Conservation (phyloP, 2,329 filamentous ascomycete genomes). For the Nemania serpens region DNA sequence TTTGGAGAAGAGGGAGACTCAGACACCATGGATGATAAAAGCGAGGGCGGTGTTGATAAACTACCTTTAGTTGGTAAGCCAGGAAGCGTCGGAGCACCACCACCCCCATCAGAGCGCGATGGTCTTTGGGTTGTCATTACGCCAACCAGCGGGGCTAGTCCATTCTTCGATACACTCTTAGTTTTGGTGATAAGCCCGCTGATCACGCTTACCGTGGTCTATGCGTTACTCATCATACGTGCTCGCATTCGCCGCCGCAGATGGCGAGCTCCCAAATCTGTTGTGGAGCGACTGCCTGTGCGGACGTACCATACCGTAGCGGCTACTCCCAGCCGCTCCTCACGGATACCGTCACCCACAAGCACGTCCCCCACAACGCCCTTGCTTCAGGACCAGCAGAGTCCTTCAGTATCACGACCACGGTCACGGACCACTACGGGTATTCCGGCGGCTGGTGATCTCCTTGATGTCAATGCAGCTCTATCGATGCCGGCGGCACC, state of each 20-base stretch:
- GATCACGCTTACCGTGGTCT: conserved; percentile 90
- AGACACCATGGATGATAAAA: conserved; percentile 40
- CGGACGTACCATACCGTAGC: conserved; percentile 90
- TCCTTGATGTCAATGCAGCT: conserved; percentile 50
- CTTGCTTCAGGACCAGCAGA: conserved; percentile 65
- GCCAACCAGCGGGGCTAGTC: conserved; percentile 84
- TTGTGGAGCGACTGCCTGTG: conserved; percentile 92
- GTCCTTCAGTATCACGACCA: conserved; percentile 58
- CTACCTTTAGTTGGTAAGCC: conserved; percentile 32
- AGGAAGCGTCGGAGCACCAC: conserved; percentile 33
- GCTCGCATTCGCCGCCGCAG: conserved; percentile 86
- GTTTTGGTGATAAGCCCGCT: conserved; percentile 94
- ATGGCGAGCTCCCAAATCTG: conserved; percentile 96
- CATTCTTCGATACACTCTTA: conserved; percentile 95
- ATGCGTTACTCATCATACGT: conserved; percentile 82
- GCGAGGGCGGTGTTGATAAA: conserved; percentile 36
- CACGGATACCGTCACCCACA: conserved; percentile 65
- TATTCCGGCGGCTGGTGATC: conserved; percentile 55
- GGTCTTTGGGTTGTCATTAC: conserved; percentile 97
- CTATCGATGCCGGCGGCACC: conserved; percentile 46
- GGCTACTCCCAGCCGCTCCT: conserved; percentile 60
- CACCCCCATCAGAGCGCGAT: conserved; percentile 60
- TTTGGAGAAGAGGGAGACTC: conserved; percentile 52
- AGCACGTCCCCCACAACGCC: conserved; percentile 78
- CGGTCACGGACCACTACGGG: conserved; percentile 69